A percentile compares a stretch with the other conserved stretches of the same genome.
These are phyloP conservation scores for Microcyclospora pomicola DNA, from an alignment of 2,329 filamentous ascomycete species.

Conservation along the genomic window DNA sequence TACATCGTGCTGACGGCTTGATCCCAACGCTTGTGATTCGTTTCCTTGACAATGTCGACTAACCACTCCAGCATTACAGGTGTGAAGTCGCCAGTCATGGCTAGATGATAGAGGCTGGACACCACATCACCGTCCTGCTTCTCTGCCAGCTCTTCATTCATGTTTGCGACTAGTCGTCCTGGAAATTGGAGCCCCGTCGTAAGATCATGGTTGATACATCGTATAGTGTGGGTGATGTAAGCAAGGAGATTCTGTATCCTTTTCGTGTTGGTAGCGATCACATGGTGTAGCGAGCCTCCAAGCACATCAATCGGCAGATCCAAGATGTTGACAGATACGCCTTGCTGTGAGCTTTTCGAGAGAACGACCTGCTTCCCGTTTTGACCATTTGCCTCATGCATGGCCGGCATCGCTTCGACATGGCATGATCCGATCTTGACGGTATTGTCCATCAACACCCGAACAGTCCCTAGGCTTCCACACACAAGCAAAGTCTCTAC, in stretches of 20 bases:
- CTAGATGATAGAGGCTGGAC: constrained; percentile 68
- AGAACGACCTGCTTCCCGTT: constrained; percentile 66
- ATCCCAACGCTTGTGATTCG: constrained; percentile 76
- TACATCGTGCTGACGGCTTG: constrained; percentile 69
- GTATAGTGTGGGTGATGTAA: constrained; percentile 69
- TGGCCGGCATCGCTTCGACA: constrained; percentile 9
- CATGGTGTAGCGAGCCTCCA: constrained; percentile 51
- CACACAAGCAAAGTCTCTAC: constrained; percentile 13
- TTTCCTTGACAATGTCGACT: constrained; percentile 18
- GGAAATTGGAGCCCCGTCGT: constrained; percentile 70
- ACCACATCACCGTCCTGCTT: constrained; percentile 50
- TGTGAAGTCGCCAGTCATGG: constrained; percentile 69
- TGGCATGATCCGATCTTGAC: constrained; percentile 16
- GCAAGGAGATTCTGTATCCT: constrained; percentile 70
- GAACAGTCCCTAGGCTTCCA: constrained; percentile 8
- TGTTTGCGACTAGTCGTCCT: constrained; percentile 22
- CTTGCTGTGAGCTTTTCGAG: constrained; percentile 3
- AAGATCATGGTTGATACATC: constrained; percentile 70
- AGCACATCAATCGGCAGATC: constrained; percentile 16
- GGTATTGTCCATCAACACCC: constrained; percentile 18
- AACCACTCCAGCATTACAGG: constrained; percentile 73
- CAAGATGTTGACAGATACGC: constrained; percentile 8
- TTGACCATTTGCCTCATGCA: constrained; percentile 58
- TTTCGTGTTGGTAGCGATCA: constrained; percentile 76
- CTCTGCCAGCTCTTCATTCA: constrained; percentile 61